Percentiles rank a stretch among this genome's conserved stretches.
phyloP scores from a whole-genome alignment of 306 rosid species.

The Prunus dulcis region DNA sequence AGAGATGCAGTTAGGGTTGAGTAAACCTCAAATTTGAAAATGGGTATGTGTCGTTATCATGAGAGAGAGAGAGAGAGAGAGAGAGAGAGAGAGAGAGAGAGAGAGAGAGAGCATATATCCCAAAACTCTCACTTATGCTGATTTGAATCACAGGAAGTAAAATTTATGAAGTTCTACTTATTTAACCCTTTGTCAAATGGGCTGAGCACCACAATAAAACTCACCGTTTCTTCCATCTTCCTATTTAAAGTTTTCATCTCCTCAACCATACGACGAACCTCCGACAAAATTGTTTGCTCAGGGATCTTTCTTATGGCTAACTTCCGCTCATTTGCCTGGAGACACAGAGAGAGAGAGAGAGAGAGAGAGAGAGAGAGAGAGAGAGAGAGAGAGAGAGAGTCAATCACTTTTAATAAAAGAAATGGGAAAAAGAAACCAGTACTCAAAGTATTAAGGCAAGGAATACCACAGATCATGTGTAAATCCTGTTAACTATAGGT shows the following conservation, averaged over 20 bases:
- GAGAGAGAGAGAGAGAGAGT: conserved; percentile 3
- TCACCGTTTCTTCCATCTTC: conserved; percentile 82
- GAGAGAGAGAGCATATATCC: background rate
- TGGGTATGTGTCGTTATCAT: background rate
- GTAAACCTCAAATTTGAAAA: background rate
- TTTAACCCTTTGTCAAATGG: background rate
- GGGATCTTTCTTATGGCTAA: conserved; percentile 71
- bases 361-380: conserved; percentile 1
- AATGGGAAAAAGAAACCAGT: background rate
- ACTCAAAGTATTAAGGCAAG: background rate
- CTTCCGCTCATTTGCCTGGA: conserved; percentile 70
- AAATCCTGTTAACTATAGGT: background rate
- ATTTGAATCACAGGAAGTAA: background rate
- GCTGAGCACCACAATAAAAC: conserved; percentile 20
- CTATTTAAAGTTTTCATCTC: conserved; percentile 80
- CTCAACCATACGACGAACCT: conserved; percentile 90
- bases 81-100: background rate
- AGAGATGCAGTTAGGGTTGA: background rate
- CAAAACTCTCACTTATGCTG: background rate
- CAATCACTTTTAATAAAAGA: background rate
- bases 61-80: background rate
- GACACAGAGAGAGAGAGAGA: conserved; percentile 3
- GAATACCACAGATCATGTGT: background rate
- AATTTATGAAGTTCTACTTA: background rate
- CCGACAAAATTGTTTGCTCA: conserved; percentile 72